Evolutionary conservation across 1,284 basidiomycete species (phyloP).

Genomic region (Meripilus lineatus): DNA sequence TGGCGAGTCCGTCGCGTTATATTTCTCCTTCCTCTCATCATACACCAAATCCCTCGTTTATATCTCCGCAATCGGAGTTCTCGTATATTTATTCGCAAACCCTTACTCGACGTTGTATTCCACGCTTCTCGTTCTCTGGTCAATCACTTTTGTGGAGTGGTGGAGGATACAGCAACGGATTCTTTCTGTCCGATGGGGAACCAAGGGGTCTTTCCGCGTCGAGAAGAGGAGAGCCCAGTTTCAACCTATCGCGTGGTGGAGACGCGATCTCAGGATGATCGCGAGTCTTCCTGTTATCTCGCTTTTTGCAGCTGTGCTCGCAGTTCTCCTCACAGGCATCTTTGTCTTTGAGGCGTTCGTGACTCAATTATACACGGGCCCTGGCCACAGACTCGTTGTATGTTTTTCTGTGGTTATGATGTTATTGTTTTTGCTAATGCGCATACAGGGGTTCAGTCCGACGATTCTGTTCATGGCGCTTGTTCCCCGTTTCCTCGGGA

Average conservation of each 20-base stretch:
- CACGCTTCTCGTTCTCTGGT: slow-evolving; percentile 72
- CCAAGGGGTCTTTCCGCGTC: slow-evolving; percentile 70
- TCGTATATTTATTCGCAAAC: slow-evolving; percentile 59
- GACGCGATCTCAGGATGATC: slow-evolving; percentile 70
- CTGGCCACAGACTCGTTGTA: slow-evolving; percentile 75
- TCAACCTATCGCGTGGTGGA: slow-evolving; percentile 65
- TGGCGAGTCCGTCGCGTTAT: slow-evolving; percentile 85
- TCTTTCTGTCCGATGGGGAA: slow-evolving; percentile 78
- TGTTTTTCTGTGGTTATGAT: slow-evolving; percentile 22
- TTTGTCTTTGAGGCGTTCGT: slow-evolving; percentile 90
- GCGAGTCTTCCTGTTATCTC: slow-evolving; percentile 77
- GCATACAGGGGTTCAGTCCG: slow-evolving; percentile 65
- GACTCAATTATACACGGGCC: slow-evolving; percentile 80
- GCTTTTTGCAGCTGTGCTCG: slow-evolving; percentile 70
- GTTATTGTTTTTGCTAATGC: slow-evolving; percentile 4
- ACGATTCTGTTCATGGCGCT: slow-evolving; percentile 81
- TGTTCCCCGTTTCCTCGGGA: slow-evolving; percentile 79
- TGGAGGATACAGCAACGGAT: slow-evolving; percentile 84
- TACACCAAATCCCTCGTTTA: slow-evolving; percentile 78
- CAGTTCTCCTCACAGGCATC: slow-evolving; percentile 68
- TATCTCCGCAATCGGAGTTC: slow-evolving; percentile 57
- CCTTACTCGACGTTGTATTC: slow-evolving; percentile 82
- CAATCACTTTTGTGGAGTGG: slow-evolving; percentile 80
- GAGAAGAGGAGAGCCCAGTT: slow-evolving; percentile 74
- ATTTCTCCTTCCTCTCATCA: slow-evolving; percentile 83